Evolutionary conservation across 306 rosid genomes (phyloP).

Genomic region (Purshia tridentata): DNA sequence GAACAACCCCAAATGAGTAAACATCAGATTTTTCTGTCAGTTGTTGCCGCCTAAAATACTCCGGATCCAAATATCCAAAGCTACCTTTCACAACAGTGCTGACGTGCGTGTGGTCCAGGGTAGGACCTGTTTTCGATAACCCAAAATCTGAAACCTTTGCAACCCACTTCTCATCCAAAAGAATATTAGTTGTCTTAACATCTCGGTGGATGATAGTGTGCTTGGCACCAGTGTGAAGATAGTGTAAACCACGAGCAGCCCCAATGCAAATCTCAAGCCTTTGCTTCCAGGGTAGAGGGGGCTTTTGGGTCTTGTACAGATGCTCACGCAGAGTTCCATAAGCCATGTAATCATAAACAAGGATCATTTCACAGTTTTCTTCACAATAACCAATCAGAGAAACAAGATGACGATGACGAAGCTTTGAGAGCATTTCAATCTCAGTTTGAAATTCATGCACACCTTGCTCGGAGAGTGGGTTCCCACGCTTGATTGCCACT

Average conservation of each 20-base stretch:
- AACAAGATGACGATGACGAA: slow-evolving; percentile 98
- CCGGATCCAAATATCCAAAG: slow-evolving; percentile 98
- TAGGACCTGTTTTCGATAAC: slow-evolving; percentile 95
- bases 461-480: slow-evolving; percentile 96
- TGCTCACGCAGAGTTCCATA: slow-evolving; percentile 95
- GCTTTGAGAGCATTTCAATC: slow-evolving; percentile 99
- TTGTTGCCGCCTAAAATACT: slow-evolving; percentile 97
- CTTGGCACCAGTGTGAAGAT: slow-evolving; percentile 97
- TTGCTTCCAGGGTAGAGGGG: slow-evolving; percentile 98
- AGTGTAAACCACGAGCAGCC: slow-evolving; percentile 96
- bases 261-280: slow-evolving; percentile 99
- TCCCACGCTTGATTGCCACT: slow-evolving; percentile 98
- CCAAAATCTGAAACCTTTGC: slow-evolving; percentile 99
- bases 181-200: slow-evolving; percentile 96
- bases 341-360: slow-evolving; percentile 95
- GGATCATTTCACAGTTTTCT: slow-evolving; percentile 96
- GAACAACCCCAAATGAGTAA: slow-evolving; percentile 96
- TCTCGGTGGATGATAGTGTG: slow-evolving; percentile 97
- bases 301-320: slow-evolving; percentile 93
- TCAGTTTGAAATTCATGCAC: slow-evolving; percentile 98
- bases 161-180: slow-evolving; percentile 96
- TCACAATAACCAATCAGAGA: slow-evolving; percentile 94
- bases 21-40: slow-evolving; percentile 97
- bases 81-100: slow-evolving; percentile 99
- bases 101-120: slow-evolving; percentile 93